A percentile compares a stretch with the other conserved stretches of the same genome.
phyloP scores from a whole-genome alignment of 1,284 basidiomycete genomes.

The Sanghuangporus baumii region DNA sequence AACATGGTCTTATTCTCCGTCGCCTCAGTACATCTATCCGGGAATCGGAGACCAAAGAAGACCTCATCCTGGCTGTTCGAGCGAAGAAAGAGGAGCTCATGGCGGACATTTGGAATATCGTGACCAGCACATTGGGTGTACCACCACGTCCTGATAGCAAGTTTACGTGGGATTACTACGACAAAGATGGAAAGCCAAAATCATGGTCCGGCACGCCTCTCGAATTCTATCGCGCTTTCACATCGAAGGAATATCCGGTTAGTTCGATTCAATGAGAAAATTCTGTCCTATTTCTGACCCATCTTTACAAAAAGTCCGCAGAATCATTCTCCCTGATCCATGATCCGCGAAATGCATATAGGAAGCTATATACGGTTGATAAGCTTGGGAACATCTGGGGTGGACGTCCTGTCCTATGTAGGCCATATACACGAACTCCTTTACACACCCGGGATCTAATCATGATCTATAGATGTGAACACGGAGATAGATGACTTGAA shows the following conservation, averaged over 20 bases:
- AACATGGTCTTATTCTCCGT: slow-evolving; percentile 82
- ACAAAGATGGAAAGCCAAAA: slow-evolving; percentile 71
- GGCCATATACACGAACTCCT: slow-evolving; percentile 25
- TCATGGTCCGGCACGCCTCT: slow-evolving; percentile 76
- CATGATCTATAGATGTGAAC: not conserved
- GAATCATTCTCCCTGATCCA: slow-evolving; percentile 91
- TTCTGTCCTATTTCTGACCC: not conserved
- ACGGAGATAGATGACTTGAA: slow-evolving; percentile 65
- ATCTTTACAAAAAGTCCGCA: slow-evolving; percentile 34
- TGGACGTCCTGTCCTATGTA: slow-evolving; percentile 76
- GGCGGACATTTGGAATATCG: slow-evolving; percentile 78
- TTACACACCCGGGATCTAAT: not conserved
- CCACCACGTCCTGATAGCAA: slow-evolving; percentile 67
- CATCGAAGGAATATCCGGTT: slow-evolving; percentile 52
- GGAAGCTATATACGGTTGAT: slow-evolving; percentile 87
- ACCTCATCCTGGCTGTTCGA: slow-evolving; percentile 46
- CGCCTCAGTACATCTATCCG: slow-evolving; percentile 51
- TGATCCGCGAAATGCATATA: slow-evolving; percentile 86
- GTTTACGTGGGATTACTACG: slow-evolving; percentile 85
- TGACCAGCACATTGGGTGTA: slow-evolving; percentile 82
- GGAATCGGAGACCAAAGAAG: slow-evolving; percentile 34
- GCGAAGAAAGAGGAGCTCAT: slow-evolving; percentile 81
- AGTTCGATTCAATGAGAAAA: slow-evolving; percentile 7
- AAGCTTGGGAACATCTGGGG: slow-evolving; percentile 91
- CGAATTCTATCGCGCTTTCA: slow-evolving; percentile 69